A percentile compares a stretch with the other conserved stretches of the same genome.
These are phyloP conservation scores for Sungouiozyma intestinalis DNA, from an alignment of 805 yeast species.

Conservation along the genomic window DNA sequence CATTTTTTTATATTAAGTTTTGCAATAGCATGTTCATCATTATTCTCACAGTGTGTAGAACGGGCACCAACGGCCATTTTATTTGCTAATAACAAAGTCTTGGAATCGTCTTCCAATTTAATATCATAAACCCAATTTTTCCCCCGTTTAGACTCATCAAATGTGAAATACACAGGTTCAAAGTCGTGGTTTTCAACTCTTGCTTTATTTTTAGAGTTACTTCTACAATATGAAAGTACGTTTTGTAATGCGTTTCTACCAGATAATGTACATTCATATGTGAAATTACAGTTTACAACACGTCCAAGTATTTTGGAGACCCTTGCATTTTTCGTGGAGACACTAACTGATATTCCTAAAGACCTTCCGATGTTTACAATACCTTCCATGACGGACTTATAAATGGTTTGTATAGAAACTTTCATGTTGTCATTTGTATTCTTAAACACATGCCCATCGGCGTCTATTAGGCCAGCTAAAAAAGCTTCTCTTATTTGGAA, in stretches of 20 bases:
- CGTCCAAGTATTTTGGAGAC: constrained; percentile 13
- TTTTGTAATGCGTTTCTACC: constrained; percentile 17
- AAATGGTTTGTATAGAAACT: constrained; percentile 28
- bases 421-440: constrained; percentile 11
- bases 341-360: constrained; percentile 32
- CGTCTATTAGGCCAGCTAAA: constrained; percentile 36
- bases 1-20: constrained; percentile 15
- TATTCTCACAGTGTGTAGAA: constrained; percentile 1
- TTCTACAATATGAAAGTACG: constrained; percentile 17
- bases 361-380: constrained; percentile 33
- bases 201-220: constrained; percentile 16
- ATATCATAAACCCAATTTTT: constrained; percentile 14
- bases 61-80: constrained; percentile 14
- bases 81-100: constrained; percentile 14
- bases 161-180: constrained; percentile 17
- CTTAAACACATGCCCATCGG: constrained; percentile 28
- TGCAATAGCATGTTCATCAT: constrained; percentile 14
- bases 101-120: constrained; percentile 10
- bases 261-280: constrained; percentile 18
- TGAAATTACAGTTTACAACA: constrained; percentile 18
- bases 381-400: constrained; percentile 29
- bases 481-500: constrained; percentile 35
- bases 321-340: constrained; percentile 20
- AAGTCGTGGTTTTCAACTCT: constrained; percentile 9
- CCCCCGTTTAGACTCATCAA: constrained; percentile 13